Conservation (phyloP, 2,329 filamentous ascomycete genomes). For the Coniella vitis region DNA sequence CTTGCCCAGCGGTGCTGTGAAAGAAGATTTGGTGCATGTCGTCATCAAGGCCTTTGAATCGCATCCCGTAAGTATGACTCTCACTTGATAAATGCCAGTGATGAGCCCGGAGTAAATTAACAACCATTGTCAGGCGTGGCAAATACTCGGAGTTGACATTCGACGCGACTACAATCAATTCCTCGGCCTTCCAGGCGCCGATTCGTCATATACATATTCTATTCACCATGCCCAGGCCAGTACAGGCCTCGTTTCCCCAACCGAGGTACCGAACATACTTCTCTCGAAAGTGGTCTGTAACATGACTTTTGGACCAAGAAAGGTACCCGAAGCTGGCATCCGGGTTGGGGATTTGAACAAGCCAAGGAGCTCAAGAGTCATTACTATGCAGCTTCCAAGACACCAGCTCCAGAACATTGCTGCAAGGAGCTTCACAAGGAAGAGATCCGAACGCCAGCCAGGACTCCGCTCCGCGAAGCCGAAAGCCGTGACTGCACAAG, state of each 20-base stretch:
- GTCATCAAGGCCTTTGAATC: slow-evolving; percentile 2
- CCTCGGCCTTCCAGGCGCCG: neutral
- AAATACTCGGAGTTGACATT: slow-evolving; percentile 7
- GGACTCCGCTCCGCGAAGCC: neutral
- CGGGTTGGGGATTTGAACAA: neutral
- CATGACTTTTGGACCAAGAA: neutral
- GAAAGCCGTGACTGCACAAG: neutral
- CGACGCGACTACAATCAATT: slow-evolving; percentile 4
- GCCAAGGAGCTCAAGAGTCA: neutral
- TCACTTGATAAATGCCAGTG: neutral
- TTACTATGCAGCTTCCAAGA: neutral
- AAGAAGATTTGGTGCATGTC: neutral
- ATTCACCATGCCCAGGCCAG: slow-evolving; percentile 5
- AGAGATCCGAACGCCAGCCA: neutral
- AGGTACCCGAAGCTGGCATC: neutral
- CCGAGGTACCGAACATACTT: slow-evolving; percentile 2
- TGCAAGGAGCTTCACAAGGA: neutral
- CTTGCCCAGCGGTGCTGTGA: neutral
- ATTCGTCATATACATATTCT: slow-evolving; percentile 5
- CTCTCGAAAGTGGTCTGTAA: slow-evolving; percentile 7
- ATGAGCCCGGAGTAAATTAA: neutral
- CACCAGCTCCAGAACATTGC: neutral
- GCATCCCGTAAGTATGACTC: neutral
- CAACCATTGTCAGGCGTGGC: slow-evolving; percentile 8
- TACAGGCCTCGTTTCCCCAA: slow-evolving; percentile 1